These are phyloP conservation scores for Delitschia confertaspora DNA, from an alignment of 495 filamentous ascomycete species.

Conservation along the genomic window DNA sequence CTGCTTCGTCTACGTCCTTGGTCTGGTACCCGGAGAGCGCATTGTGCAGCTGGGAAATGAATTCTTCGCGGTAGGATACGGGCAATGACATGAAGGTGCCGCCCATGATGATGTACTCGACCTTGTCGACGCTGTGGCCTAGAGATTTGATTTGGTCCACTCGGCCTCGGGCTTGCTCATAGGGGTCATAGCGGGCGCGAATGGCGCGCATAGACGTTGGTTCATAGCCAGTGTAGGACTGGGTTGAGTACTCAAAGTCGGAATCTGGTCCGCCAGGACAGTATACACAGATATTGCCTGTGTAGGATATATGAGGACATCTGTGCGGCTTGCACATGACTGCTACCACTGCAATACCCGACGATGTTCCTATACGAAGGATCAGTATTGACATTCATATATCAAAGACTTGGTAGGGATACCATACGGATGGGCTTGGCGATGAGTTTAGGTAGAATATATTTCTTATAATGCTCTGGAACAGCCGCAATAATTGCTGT, in stretches of 20 bases:
- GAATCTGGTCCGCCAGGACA: conserved; percentile 95
- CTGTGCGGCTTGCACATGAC: conserved; percentile 99
- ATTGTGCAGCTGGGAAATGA: conserved; percentile 93
- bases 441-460: conserved; percentile 88
- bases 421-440: conserved; percentile 89
- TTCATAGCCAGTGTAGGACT: conserved; percentile 97
- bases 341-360: conserved; percentile 96
- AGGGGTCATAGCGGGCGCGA: conserved; percentile 92
- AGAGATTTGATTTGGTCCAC: conserved; percentile 93
- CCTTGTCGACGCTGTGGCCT: conserved; percentile 95
- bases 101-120: conserved; percentile 99
- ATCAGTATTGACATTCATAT: conserved; percentile 18
- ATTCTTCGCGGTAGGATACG: conserved; percentile 77
- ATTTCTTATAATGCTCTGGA: conserved; percentile 98
- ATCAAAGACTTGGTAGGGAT: not conserved
- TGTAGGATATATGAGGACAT: conserved; percentile 95
- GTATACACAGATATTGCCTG: conserved; percentile 98
- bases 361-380: conserved; percentile 60
- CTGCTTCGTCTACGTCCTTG: conserved; percentile 87
- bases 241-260: conserved; percentile 97
- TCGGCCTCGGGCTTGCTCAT: conserved; percentile 89
- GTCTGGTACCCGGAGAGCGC: conserved; percentile 89
- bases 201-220: conserved; percentile 98
- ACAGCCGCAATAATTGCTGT: conserved; percentile 96
- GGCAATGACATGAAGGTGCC: conserved; percentile 97